Conservation (phyloP, 1,284 basidiomycete genomes). For the Caloboletus firmus region DNA sequence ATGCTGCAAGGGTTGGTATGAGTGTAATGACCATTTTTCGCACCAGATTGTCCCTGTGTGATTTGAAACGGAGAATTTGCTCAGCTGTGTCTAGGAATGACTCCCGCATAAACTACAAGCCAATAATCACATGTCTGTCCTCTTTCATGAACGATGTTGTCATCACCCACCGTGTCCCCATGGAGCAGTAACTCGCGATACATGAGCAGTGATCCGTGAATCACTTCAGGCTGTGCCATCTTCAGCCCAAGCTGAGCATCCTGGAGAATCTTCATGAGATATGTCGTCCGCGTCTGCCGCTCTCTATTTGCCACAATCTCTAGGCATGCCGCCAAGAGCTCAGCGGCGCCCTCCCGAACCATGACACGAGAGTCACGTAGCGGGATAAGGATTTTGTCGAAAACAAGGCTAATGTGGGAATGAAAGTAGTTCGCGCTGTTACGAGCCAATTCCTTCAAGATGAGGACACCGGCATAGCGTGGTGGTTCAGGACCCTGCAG, state of each 20-base stretch:
- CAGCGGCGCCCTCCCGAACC: slow-evolving; percentile 88
- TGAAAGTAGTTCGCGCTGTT: slow-evolving; percentile 87
- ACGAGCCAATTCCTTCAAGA: slow-evolving; percentile 87
- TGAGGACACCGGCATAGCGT: slow-evolving; percentile 82
- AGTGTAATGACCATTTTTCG: slow-evolving; percentile 92
- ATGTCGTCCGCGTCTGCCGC: slow-evolving; percentile 63
- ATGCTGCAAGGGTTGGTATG: slow-evolving; percentile 91
- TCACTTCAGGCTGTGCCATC: slow-evolving; percentile 78
- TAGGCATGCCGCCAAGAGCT: slow-evolving; percentile 85
- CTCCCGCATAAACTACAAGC: slow-evolving; percentile 84
- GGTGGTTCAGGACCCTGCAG: slow-evolving; percentile 75
- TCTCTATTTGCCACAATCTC: slow-evolving; percentile 80
- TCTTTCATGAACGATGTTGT: neutral
- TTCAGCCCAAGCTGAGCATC: slow-evolving; percentile 89
- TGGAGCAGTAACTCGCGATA: slow-evolving; percentile 91
- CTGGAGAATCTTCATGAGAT: slow-evolving; percentile 78
- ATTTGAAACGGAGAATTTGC: slow-evolving; percentile 85
- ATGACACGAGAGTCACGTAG: slow-evolving; percentile 82
- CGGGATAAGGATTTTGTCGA: slow-evolving; percentile 90
- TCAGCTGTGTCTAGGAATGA: slow-evolving; percentile 89
- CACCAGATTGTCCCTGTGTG: slow-evolving; percentile 85
- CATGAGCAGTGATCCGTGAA: slow-evolving; percentile 92
- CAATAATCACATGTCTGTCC: slow-evolving; percentile 3
- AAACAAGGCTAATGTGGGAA: slow-evolving; percentile 80
- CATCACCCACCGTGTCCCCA: slow-evolving; percentile 79